phyloP scores from a whole-genome alignment of 2,329 filamentous ascomycete species.

The Hypoxylon sp. region DNA sequence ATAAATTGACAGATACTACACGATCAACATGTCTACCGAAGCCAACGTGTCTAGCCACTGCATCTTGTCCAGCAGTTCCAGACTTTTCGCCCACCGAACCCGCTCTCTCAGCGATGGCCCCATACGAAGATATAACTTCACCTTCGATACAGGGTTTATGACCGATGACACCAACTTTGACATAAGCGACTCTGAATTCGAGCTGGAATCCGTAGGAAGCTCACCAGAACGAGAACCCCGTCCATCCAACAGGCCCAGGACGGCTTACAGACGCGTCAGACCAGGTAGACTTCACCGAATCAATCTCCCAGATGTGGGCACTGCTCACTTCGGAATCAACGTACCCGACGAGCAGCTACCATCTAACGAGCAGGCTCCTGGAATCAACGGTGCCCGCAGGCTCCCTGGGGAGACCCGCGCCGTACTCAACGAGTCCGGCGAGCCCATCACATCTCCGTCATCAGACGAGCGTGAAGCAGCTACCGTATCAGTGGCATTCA shows the following conservation, averaged over 20 bases:
- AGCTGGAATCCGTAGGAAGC: neutral
- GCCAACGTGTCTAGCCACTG: neutral
- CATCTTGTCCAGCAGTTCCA: neutral
- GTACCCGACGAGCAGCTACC: neutral
- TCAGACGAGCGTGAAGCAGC: neutral
- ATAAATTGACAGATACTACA: neutral
- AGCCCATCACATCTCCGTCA: neutral
- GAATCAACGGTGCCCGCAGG: neutral
- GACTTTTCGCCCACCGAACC: neutral
- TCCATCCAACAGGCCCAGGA: neutral
- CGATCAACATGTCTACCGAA: neutral
- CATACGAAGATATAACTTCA: neutral
- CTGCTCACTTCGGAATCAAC: neutral
- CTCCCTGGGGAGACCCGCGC: neutral
- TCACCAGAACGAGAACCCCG: neutral
- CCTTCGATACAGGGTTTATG: neutral
- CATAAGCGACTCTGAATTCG: neutral
- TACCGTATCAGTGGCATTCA: neutral
- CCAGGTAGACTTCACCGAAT: neutral
- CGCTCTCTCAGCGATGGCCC: neutral
- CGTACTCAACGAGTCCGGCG: neutral
- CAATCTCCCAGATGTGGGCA: neutral
- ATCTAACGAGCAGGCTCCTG: neutral
- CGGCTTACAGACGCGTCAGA: neutral
- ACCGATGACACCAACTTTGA: neutral